A percentile compares a stretch with the other conserved stretches of the same genome.
These are phyloP conservation scores for Dendrobium huoshanense DNA, from an alignment of 106 monocot species.

Conservation along the genomic window DNA sequence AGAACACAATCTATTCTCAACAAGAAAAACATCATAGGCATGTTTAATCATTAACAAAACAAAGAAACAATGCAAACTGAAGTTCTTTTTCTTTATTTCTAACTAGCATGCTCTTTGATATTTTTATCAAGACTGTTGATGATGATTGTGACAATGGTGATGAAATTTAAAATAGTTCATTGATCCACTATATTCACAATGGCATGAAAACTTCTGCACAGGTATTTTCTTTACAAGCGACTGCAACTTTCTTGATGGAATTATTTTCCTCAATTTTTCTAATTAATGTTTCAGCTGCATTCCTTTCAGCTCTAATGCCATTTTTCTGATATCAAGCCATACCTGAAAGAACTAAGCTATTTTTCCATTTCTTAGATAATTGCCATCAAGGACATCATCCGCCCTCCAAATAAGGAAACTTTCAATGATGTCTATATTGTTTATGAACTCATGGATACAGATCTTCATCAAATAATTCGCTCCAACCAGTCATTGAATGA, in stretches of 20 bases:
- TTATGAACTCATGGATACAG: constrained; percentile 52
- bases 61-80: no score
- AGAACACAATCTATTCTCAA: no score
- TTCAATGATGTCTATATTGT: constrained; percentile 57
- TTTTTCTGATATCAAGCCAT: neutral
- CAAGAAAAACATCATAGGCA: no score
- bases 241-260: neutral
- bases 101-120: neutral
- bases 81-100: no score
- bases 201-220: neutral
- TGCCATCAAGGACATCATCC: constrained; percentile 49
- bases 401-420: constrained; percentile 40
- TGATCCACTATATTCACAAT: neutral
- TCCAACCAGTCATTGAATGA: constrained; percentile 41
- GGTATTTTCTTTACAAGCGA: neutral
- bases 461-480: constrained; percentile 52
- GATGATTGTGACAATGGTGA: neutral
- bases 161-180: neutral
- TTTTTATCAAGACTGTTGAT: neutral
- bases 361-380: constrained; percentile 24
- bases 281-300: neutral
- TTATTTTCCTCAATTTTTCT: neutral
- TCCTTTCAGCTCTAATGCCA: neutral
- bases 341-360: neutral
- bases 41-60: no score